phyloP scores from a whole-genome alignment of 202 grass and related monocot species.

The Eragrostis tef region DNA sequence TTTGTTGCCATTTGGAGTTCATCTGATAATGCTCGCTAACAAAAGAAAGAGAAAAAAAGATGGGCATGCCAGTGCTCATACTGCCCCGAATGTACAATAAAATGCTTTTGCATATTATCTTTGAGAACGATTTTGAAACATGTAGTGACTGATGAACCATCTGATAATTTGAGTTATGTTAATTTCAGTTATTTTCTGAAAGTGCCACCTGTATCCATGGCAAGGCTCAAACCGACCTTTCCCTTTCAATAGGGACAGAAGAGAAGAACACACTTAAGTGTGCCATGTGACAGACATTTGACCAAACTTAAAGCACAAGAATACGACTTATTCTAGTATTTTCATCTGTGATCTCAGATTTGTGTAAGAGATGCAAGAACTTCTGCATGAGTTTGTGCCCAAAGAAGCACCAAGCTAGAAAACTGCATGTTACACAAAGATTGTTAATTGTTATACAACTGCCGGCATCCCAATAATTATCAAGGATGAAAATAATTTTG shows the following conservation, averaged over 20 bases:
- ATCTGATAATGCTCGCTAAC: background rate
- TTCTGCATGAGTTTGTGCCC: background rate
- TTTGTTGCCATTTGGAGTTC: background rate
- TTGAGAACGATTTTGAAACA: background rate
- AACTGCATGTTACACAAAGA: conserved; percentile 21
- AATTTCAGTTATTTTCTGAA: background rate
- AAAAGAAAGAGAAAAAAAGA: background rate
- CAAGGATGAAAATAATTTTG: background rate
- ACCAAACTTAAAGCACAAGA: conserved; percentile 24
- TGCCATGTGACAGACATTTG: conserved; percentile 39
- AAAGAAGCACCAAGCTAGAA: background rate
- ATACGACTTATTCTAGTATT: background rate
- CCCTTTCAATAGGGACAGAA: conserved; percentile 25
- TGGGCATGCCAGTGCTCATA: background rate
- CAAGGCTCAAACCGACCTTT: conserved; percentile 6
- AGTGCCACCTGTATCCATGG: background rate
- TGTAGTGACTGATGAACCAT: background rate
- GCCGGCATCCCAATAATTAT: background rate
- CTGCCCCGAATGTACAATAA: background rate
- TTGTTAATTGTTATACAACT: background rate
- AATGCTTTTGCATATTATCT: background rate
- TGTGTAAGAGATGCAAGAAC: background rate
- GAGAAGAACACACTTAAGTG: conserved; percentile 17
- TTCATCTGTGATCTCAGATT: conserved; percentile 8
- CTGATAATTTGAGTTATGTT: background rate